Evolutionary conservation across 1,139 yeast genomes (phyloP).

Genomic region (Diutina neorugosa): DNA sequence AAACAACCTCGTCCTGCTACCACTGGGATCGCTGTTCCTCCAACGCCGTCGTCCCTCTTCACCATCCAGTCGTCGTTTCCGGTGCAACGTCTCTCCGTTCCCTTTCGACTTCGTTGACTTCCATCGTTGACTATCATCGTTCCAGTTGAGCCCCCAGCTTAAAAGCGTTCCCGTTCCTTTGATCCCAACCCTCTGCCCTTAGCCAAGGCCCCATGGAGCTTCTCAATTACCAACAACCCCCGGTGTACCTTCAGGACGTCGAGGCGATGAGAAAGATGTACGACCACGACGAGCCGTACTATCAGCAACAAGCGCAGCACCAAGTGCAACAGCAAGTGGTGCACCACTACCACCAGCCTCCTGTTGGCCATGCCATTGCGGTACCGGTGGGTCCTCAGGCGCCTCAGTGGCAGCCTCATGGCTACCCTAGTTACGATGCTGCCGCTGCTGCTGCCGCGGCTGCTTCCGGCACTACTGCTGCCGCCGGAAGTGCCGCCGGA

Average conservation of each 20-base stretch:
- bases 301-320: not conserved
- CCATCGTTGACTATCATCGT: too few relatives aligned
- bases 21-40: not conserved
- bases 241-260: slow-evolving; percentile 1
- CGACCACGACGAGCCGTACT: slow-evolving; percentile 1
- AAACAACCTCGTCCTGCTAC: not conserved
- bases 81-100: not conserved
- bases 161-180: too few relatives aligned
- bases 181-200: not conserved
- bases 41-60: not conserved
- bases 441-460: not conserved
- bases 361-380: not conserved
- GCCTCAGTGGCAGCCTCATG: not conserved
- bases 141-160: too few relatives aligned
- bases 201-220: slow-evolving; percentile 2
- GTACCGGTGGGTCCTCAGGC: not conserved
- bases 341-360: not conserved
- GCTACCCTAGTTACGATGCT: not conserved
- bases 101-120: not conserved
- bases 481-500: not conserved
- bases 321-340: not conserved
- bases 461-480: not conserved
- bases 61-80: too few relatives aligned
- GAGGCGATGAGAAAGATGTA: slow-evolving; percentile 1
- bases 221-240: slow-evolving; percentile 3